Percentiles rank a stretch among this genome's conserved stretches.
Conservation (phyloP, 805 yeast genomes). For the Lachancea thermotolerans region DNA sequence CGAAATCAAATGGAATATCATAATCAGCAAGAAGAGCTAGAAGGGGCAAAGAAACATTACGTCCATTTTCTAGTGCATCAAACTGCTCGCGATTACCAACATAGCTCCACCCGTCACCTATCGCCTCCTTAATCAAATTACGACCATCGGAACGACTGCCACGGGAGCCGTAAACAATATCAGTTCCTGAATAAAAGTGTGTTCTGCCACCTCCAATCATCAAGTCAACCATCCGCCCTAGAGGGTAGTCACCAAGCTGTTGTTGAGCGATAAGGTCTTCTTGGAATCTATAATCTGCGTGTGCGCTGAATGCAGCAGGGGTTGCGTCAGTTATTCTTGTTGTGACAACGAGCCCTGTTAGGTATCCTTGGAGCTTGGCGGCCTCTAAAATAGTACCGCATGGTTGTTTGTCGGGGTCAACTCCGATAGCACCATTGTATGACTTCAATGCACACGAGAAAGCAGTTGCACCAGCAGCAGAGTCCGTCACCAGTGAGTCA, state of each 20-base stretch:
- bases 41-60: conserved; percentile 65
- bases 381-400: conserved; percentile 89
- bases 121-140: conserved; percentile 61
- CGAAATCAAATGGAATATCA: conserved; percentile 82
- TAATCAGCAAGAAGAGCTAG: conserved; percentile 66
- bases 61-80: conserved; percentile 49
- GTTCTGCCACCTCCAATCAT: conserved; percentile 91
- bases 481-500: conserved; percentile 75
- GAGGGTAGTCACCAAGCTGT: conserved; percentile 72
- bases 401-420: conserved; percentile 57
- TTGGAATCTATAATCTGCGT: conserved; percentile 65
- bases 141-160: conserved; percentile 68
- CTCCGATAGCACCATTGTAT: conserved; percentile 91
- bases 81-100: conserved; percentile 55
- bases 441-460: conserved; percentile 78
- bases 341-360: conserved; percentile 87
- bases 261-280: conserved; percentile 86
- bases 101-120: conserved; percentile 48
- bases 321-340: conserved; percentile 93
- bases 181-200: conserved; percentile 55
- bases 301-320: conserved; percentile 84
- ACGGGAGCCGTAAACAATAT: conserved; percentile 24
- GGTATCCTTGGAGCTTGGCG: conserved; percentile 69
- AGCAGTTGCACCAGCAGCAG: conserved; percentile 97
- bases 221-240: conserved; percentile 75